Evolutionary conservation across 1,284 basidiomycete genomes (phyloP).

Genomic region (Takashimella koratensis): DNA sequence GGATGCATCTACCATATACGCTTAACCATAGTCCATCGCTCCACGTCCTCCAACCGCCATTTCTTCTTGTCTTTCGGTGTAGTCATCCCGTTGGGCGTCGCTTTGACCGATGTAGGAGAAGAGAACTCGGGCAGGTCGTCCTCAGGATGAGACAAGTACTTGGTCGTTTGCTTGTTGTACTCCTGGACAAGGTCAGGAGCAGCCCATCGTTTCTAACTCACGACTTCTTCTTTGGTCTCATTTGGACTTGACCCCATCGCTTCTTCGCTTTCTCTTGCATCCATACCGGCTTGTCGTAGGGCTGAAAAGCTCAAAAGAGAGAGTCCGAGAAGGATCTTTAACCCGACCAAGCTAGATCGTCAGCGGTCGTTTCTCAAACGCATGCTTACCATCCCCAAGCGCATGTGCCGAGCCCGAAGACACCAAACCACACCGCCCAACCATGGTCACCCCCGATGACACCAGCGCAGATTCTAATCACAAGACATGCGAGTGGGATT

Average conservation of each 20-base stretch:
- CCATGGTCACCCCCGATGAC: conserved; percentile 45
- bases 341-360: conserved; percentile 62
- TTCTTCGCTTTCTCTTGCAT: conserved; percentile 62
- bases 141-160: conserved; percentile 61
- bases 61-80: conserved; percentile 52
- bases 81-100: neutral
- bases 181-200: conserved; percentile 50
- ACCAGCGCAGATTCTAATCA: conserved; percentile 82
- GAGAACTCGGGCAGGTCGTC: conserved; percentile 63
- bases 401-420: conserved; percentile 26
- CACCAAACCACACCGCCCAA: conserved; percentile 59
- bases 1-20: conserved; percentile 65
- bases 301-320: conserved; percentile 80
- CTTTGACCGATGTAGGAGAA: neutral
- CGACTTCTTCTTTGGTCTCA: conserved; percentile 77
- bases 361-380: neutral
- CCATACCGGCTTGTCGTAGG: conserved; percentile 68
- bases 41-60: conserved; percentile 76
- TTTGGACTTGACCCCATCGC: conserved; percentile 73
- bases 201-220: conserved; percentile 43
- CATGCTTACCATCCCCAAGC: conserved; percentile 72
- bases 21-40: conserved; percentile 90
- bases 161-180: conserved; percentile 75
- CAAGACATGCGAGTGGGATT: conserved; percentile 84
- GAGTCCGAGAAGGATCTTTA: conserved; percentile 85